Conservation (phyloP, 345 rosid species). For the Brassica cretica region DNA sequence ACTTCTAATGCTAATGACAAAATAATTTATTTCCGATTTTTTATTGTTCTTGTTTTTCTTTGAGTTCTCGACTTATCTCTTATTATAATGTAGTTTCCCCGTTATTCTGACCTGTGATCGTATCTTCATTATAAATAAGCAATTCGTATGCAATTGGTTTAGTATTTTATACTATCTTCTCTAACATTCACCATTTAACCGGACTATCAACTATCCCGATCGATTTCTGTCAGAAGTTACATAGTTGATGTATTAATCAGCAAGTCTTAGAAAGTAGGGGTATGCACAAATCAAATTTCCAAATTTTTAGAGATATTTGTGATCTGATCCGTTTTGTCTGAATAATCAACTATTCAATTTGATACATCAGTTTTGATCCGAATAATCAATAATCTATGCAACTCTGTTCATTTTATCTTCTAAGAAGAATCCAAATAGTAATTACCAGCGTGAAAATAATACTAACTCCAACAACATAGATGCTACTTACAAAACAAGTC, state of each 20-base stretch:
- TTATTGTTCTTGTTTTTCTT: slow-evolving; percentile 11
- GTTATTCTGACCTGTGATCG: neutral
- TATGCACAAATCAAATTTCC: too few species aligned
- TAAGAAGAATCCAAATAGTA: neutral
- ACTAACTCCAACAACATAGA: neutral
- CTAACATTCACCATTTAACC: neutral
- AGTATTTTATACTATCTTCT: neutral
- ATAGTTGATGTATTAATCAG: neutral
- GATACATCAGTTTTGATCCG: too few species aligned
- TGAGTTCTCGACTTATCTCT: neutral
- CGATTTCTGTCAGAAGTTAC: neutral
- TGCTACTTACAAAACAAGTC: neutral
- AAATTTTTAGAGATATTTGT: too few species aligned
- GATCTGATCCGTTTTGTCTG: too few species aligned
- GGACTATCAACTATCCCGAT: neutral
- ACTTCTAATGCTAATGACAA: slow-evolving; percentile 8
- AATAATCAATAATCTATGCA: neutral
- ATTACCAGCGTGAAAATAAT: neutral
- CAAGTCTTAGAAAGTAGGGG: neutral
- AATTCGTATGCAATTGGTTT: slow-evolving; percentile 10
- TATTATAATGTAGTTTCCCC: neutral
- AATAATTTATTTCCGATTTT: neutral
- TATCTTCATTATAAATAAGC: slow-evolving; percentile 2
- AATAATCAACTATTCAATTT: too few species aligned
- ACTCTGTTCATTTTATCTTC: neutral